Percentiles rank a stretch among this genome's conserved stretches.
Conservation (phyloP, 2,329 filamentous ascomycete genomes). For the Colletotrichum sansevieriae region DNA sequence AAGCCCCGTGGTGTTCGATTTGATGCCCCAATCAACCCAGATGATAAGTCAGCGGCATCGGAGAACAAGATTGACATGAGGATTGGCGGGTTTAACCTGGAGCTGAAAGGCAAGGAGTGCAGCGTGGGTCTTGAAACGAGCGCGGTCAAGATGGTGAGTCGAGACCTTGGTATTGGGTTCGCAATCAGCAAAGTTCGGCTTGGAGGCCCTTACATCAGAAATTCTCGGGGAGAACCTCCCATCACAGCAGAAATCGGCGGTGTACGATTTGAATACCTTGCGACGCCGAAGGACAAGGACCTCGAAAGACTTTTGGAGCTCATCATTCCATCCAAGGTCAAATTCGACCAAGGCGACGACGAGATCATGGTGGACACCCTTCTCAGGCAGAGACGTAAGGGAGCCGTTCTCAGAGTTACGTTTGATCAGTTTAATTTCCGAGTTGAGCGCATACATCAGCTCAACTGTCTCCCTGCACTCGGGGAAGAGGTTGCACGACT, state of each 20-base stretch:
- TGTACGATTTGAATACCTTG: constrained; percentile 79
- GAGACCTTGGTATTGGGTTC: constrained; percentile 78
- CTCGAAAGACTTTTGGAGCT: constrained; percentile 85
- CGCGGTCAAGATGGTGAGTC: constrained; percentile 83
- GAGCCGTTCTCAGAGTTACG: constrained; percentile 80
- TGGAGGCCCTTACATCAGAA: constrained; percentile 75
- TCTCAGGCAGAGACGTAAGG: constrained; percentile 86
- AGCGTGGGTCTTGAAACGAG: constrained; percentile 81
- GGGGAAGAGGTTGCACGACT: constrained; percentile 85
- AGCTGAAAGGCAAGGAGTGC: constrained; percentile 83
- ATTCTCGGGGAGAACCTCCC: constrained; percentile 67
- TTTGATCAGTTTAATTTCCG: constrained; percentile 74
- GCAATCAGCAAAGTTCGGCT: constrained; percentile 82
- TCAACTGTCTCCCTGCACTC: constrained; percentile 77
- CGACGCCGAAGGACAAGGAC: constrained; percentile 81
- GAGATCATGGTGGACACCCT: constrained; percentile 96
- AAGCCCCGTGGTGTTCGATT: constrained; percentile 71
- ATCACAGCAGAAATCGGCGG: constrained; percentile 73
- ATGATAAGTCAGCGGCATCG: constrained; percentile 60
- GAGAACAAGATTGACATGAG: constrained; percentile 81
- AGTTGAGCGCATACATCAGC: constrained; percentile 72
- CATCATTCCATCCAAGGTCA: constrained; percentile 91
- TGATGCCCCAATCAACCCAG: constrained; percentile 63
- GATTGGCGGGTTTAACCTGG: constrained; percentile 80
- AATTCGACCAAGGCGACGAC: constrained; percentile 86